A percentile compares a stretch with the other conserved stretches of the same genome.
Conservation (phyloP, 768 basidiomycete genomes). For the Leucosporidium creatinivorum region DNA sequence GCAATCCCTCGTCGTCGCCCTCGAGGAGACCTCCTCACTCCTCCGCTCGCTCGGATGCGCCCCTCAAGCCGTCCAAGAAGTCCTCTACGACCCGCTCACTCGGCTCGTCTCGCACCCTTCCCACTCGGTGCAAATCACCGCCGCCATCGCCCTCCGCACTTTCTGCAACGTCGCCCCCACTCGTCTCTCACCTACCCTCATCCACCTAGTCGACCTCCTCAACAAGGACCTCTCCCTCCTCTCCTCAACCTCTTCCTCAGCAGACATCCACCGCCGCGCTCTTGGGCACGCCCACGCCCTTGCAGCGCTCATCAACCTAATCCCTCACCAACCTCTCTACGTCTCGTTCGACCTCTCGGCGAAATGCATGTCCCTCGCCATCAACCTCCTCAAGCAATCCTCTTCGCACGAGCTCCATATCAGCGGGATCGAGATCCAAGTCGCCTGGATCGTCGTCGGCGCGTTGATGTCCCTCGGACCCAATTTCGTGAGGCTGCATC, state of each 20-base stretch:
- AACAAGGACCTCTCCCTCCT: constrained; percentile 69
- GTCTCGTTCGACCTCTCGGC: constrained; percentile 81
- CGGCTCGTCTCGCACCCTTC: constrained; percentile 79
- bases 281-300: constrained; percentile 84
- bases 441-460: constrained; percentile 87
- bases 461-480: constrained; percentile 87
- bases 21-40: constrained; percentile 77
- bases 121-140: constrained; percentile 74
- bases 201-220: constrained; percentile 68
- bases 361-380: constrained; percentile 75
- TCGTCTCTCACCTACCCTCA: constrained; percentile 69
- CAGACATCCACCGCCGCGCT: constrained; percentile 53
- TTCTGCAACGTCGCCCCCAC: constrained; percentile 87
- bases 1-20: constrained; percentile 60
- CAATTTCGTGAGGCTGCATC: constrained; percentile 84
- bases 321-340: constrained; percentile 80
- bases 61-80: constrained; percentile 81
- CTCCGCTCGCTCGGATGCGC: constrained; percentile 86
- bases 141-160: constrained; percentile 78
- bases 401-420: constrained; percentile 81
- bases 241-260: not conserved
- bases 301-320: constrained; percentile 73
- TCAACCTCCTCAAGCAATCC: constrained; percentile 77
- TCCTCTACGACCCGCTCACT: constrained; percentile 73
- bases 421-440: constrained; percentile 77